phyloP scores from a whole-genome alignment of 2,329 filamentous ascomycete species.

The Fusarium nurragi region DNA sequence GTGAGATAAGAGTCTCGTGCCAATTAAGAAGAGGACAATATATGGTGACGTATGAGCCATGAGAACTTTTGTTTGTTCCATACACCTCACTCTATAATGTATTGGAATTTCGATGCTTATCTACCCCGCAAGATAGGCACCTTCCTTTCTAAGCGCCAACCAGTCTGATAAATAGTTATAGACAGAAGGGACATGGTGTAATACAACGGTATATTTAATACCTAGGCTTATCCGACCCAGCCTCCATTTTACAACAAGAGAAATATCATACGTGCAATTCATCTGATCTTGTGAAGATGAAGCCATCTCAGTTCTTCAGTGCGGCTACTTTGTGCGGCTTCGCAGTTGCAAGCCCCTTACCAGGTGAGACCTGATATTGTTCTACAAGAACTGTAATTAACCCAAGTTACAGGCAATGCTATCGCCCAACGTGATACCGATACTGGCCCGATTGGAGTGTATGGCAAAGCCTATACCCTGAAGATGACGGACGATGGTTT shows the following conservation, averaged over 20 bases:
- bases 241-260: fast-evolving
- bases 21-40: background rate
- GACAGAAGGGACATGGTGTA: too few relatives aligned
- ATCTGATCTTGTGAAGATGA: background rate
- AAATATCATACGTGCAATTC: background rate
- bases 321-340: background rate
- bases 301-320: background rate
- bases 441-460: background rate
- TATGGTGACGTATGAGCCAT: background rate
- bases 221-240: fast-evolving
- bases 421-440: background rate
- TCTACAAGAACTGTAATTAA: fast-evolving
- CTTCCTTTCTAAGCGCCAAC: too few relatives aligned
- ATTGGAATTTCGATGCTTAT: background rate
- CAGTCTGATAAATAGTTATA: too few relatives aligned
- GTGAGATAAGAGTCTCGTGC: background rate
- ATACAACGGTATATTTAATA: too few relatives aligned
- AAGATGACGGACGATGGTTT: slow-evolving; percentile 5
- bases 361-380: fast-evolving
- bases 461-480: background rate
- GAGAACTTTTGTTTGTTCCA: background rate
- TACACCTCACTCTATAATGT: background rate
- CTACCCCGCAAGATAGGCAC: too few relatives aligned
- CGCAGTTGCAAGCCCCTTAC: background rate
- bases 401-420: fast-evolving